phyloP scores from a whole-genome alignment of 164 flowering plant species.

The Malania oleifera region DNA sequence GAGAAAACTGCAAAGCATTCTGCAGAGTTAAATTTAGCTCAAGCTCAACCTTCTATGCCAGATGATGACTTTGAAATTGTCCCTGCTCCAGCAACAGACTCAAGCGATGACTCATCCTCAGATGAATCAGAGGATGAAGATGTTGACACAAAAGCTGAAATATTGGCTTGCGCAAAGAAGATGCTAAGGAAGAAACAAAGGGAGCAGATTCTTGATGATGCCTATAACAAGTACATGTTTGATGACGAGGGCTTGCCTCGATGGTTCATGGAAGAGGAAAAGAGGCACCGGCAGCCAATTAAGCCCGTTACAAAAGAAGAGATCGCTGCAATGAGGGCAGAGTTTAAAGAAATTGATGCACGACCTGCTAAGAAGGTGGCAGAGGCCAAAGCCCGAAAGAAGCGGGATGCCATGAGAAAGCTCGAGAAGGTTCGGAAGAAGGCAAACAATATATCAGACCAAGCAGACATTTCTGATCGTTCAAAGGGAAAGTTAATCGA shows the following conservation, averaged over 20 bases:
- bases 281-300: neutral
- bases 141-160: conserved; percentile 2
- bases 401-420: conserved; percentile 3
- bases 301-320: conserved; percentile 5
- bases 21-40: neutral
- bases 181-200: conserved; percentile 4
- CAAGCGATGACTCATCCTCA: conserved; percentile 1
- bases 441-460: neutral
- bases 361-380: conserved; percentile 6
- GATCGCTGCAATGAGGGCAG: neutral
- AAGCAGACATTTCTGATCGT: conserved; percentile 4
- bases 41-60: neutral
- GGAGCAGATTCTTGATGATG: conserved; percentile 7
- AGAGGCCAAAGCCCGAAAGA: conserved; percentile 3
- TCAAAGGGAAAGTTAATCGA: conserved; percentile 1
- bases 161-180: conserved; percentile 4
- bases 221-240: conserved; percentile 6
- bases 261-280: conserved; percentile 1
- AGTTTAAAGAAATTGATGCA: conserved; percentile 2
- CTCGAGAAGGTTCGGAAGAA: conserved; percentile 5
- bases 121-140: conserved; percentile 1
- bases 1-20: neutral
- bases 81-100: neutral
- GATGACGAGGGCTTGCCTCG: conserved; percentile 3
- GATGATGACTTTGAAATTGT: conserved; percentile 1